phyloP scores from a whole-genome alignment of 108 stramenopile genomes.

The Fragilaria crotonensis region DNA sequence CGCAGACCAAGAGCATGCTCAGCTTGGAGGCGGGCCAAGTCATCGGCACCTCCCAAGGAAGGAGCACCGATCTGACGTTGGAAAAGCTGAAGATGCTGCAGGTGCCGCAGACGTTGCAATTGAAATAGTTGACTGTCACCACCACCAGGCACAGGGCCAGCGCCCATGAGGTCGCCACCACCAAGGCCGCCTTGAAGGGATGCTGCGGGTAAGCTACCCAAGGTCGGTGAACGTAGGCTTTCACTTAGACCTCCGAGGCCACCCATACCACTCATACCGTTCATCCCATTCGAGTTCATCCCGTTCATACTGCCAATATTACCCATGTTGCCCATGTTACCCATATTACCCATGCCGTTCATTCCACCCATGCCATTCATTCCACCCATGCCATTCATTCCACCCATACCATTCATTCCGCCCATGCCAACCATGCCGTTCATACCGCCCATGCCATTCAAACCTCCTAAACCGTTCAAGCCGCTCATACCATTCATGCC shows the following conservation, averaged over 20 bases:
- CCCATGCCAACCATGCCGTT: background rate
- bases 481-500: conserved; percentile 4
- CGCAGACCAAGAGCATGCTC: too few relatives aligned
- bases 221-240: background rate
- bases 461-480: background rate
- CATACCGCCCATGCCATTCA: conserved; percentile 2
- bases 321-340: conserved; percentile 1
- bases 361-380: conserved; percentile 7
- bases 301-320: background rate
- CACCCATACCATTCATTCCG: background rate
- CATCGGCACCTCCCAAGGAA: too few relatives aligned
- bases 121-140: background rate
- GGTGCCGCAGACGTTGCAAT: conserved; percentile 13
- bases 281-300: background rate
- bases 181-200: background rate
- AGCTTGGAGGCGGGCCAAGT: too few relatives aligned
- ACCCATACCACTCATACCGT: background rate
- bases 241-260: background rate
- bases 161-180: background rate
- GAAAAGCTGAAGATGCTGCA: conserved; percentile 21
- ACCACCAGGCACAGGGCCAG: too few relatives aligned
- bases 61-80: conserved; percentile 5
- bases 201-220: background rate
- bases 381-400: too few relatives aligned
- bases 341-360: conserved; percentile 6